Base-by-base conservation (phyloP, 257 asterid genomes). In the Rubia yunnanensis region DNA sequence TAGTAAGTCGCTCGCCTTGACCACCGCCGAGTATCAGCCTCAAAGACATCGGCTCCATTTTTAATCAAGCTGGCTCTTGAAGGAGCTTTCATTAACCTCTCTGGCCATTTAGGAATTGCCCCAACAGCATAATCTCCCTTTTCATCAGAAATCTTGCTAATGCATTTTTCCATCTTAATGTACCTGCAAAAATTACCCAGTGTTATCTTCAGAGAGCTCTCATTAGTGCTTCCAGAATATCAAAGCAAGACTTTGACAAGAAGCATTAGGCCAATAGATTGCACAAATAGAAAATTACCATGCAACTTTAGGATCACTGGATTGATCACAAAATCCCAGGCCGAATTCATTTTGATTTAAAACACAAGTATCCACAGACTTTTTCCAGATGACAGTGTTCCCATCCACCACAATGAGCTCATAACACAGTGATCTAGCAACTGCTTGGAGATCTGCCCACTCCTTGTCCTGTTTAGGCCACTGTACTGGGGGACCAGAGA, bases 361-460 rank as follows among this genome's bases (percentile, higher is more conserved):
- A 77, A 73, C 84, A 64, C 99, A 94, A 38, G 95, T 84, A 78
- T 83, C 91, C 39, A 84, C 85, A 14, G 95, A 84, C 82, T 90
- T 94, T 81, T 85, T 94, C 99, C 99, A 94, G 70, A 94, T 85
- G 69, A 63, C 99, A 5, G 98, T 90, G 86, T 90, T 94, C 60
- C 98, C 99, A 77, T 94, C 97, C 17, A 94, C 97, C 44, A 77
- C 97, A 71, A 90, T 85, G 73, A 88, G 78, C 69, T 94, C 96
- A 66, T 88, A 94, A 77, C 98, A 90, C 84, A 90, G 69, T 4
- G 91, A 78, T 79, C 92, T 74, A 68, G 96, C 94, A 70, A 82
- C 99, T 18, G 86, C 80, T 79, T 94, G 98, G 71, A 94, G 95
- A 74, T 94, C 99, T 6, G 87, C 92, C 99, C 99, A 94, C 76